Evolutionary conservation across 805 yeast genomes (phyloP).

Genomic region (Cyberlindnera xylosilytica): DNA sequence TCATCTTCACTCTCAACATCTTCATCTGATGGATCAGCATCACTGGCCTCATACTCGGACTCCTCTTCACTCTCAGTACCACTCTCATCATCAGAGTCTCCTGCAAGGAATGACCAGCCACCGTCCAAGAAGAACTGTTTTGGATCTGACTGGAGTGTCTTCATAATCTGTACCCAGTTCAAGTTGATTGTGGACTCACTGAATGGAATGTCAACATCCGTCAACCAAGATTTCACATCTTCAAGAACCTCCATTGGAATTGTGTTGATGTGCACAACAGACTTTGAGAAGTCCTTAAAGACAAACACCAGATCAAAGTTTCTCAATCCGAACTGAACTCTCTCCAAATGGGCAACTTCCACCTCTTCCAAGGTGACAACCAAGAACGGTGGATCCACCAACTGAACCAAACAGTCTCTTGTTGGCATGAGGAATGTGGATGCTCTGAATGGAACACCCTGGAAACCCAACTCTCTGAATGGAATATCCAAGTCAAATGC

Average conservation of each 20-base stretch:
- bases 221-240: conserved; percentile 92
- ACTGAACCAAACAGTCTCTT: conserved; percentile 91
- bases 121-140: conserved; percentile 92
- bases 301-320: conserved; percentile 97
- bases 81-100: conserved; percentile 78
- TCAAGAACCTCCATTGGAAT: conserved; percentile 91
- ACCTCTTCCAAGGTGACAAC: conserved; percentile 89
- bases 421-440: conserved; percentile 96
- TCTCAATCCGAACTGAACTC: conserved; percentile 95
- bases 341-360: conserved; percentile 92
- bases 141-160: conserved; percentile 87
- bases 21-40: conserved; percentile 41
- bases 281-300: conserved; percentile 82
- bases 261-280: conserved; percentile 91
- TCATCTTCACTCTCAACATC: conserved; percentile 36
- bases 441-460: conserved; percentile 95
- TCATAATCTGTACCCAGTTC: conserved; percentile 95
- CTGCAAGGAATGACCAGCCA: conserved; percentile 93
- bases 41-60: conserved; percentile 43
- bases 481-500: conserved; percentile 87
- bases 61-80: conserved; percentile 68
- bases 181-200: conserved; percentile 94
- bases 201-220: conserved; percentile 95
- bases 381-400: conserved; percentile 91
- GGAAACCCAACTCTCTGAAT: conserved; percentile 93